A percentile compares a stretch with the other conserved stretches of the same genome.
phyloP scores from a whole-genome alignment of 2,329 filamentous ascomycete genomes.

The Fusarium burgessii region DNA sequence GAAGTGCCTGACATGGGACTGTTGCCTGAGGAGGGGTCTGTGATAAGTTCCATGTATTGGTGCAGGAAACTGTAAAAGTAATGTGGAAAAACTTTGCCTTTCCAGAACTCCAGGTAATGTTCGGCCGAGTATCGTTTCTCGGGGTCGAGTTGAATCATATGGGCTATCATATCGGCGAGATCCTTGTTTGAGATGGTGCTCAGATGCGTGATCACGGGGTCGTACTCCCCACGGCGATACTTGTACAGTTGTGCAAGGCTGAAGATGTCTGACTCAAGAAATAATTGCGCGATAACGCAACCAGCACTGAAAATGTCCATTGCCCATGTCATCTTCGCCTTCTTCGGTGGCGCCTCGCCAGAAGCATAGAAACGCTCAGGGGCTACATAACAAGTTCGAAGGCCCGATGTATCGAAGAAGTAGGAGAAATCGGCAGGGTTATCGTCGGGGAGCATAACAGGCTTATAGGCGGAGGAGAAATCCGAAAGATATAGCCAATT shows the following conservation, averaged over 20 bases:
- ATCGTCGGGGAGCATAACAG: constrained; percentile 91
- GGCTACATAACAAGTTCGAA: constrained; percentile 93
- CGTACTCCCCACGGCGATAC: constrained; percentile 92
- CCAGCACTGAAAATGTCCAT: constrained; percentile 99
- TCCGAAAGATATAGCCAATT: constrained; percentile 99
- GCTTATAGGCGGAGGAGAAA: constrained; percentile 96
- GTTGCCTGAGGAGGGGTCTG: constrained; percentile 86
- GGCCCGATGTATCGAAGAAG: constrained; percentile 93
- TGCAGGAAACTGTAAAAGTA: constrained; percentile 99
- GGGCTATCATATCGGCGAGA: constrained; percentile 87
- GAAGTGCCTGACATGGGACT: constrained; percentile 73
- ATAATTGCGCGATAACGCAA: constrained; percentile 96
- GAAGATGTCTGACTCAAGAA: constrained; percentile 96
- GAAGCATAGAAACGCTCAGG: constrained; percentile 89
- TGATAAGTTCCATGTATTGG: constrained; percentile 96
- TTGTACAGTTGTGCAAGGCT: constrained; percentile 96
- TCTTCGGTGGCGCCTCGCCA: constrained; percentile 72
- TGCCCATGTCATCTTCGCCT: constrained; percentile 79
- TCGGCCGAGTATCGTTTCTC: constrained; percentile 93
- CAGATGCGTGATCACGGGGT: constrained; percentile 83
- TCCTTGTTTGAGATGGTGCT: constrained; percentile 89
- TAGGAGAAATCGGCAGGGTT: constrained; percentile 98
- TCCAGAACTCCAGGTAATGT: constrained; percentile 93
- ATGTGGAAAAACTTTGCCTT: constrained; percentile 89
- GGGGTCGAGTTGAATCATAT: constrained; percentile 97